Percentiles rank a stretch among this genome's conserved stretches.
Evolutionary conservation across 441 rosid genomes (phyloP).

Genomic region (Brassica balearica): DNA sequence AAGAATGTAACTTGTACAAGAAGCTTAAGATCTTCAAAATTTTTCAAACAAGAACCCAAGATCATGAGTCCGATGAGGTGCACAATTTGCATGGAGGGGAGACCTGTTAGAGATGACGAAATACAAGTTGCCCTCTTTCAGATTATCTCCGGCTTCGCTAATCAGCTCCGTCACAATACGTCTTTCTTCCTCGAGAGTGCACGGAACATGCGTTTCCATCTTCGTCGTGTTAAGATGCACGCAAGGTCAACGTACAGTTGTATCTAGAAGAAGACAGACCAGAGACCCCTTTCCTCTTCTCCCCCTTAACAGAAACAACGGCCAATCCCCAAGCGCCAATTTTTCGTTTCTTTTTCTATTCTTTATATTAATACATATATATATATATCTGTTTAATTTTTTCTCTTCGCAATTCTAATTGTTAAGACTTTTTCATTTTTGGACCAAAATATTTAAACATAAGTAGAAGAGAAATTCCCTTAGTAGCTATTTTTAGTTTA

Average conservation of each 20-base stretch:
- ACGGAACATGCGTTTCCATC: conserved; percentile 52
- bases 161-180: conserved; percentile 62
- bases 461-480: too few relatives aligned
- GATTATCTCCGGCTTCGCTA: conserved; percentile 59
- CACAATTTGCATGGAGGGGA: not conserved
- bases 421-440: too few relatives aligned
- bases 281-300: not conserved
- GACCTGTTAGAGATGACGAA: conserved; percentile 79
- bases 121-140: conserved; percentile 77
- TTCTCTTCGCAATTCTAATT: too few relatives aligned
- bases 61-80: not conserved
- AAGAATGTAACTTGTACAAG: not conserved
- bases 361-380: not conserved
- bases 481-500: too few relatives aligned
- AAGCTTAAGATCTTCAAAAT: not conserved
- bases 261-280: not conserved
- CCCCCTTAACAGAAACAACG: not conserved
- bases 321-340: conserved; percentile 6
- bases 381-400: too few relatives aligned
- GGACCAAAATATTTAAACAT: too few relatives aligned
- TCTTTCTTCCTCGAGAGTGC: conserved; percentile 67
- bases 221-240: not conserved
- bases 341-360: not conserved
- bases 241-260: not conserved
- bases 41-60: not conserved